Percentiles rank a stretch among this genome's conserved stretches.
phyloP scores from a whole-genome alignment of 768 basidiomycete species.

The Dictyophora rubrovolvata region DNA sequence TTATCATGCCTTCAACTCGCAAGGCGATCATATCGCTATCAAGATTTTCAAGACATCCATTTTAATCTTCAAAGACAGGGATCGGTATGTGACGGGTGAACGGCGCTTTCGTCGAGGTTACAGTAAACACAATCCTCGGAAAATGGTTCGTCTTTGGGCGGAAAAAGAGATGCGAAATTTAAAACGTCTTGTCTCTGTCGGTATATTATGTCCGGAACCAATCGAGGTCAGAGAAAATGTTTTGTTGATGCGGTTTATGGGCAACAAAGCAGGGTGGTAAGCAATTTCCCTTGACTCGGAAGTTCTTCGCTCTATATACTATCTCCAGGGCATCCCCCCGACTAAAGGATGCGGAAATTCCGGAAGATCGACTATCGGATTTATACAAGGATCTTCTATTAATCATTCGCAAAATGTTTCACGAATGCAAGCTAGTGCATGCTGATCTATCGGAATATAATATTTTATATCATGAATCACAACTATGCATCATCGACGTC shows the following conservation, averaged over 20 bases:
- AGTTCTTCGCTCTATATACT: neutral
- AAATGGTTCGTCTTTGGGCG: constrained; percentile 98
- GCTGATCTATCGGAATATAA: constrained; percentile 99
- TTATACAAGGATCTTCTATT: constrained; percentile 78
- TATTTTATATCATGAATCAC: constrained; percentile 73
- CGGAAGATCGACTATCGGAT: constrained; percentile 35
- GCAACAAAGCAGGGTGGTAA: constrained; percentile 72
- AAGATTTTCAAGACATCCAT: constrained; percentile 99
- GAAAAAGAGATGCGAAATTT: constrained; percentile 99
- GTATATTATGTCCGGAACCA: constrained; percentile 79
- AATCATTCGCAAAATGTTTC: constrained; percentile 74
- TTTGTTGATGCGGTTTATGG: constrained; percentile 90
- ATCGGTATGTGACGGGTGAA: constrained; percentile 92
- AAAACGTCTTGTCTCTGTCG: constrained; percentile 72
- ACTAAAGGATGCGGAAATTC: constrained; percentile 76
- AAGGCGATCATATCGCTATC: constrained; percentile 62
- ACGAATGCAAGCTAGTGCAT: constrained; percentile 87
- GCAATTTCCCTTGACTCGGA: constrained; percentile 18
- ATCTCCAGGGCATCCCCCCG: constrained; percentile 50
- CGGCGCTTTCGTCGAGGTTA: constrained; percentile 90
- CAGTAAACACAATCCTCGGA: constrained; percentile 80
- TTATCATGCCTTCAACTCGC: constrained; percentile 71
- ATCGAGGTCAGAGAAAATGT: constrained; percentile 94
- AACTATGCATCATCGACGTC: constrained; percentile 93
- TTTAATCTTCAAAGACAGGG: constrained; percentile 94